Evolutionary conservation across 495 filamentous ascomycete genomes (phyloP), one percentile per base, ranked within the genome.

Genomic region (Aspergillus indologenus): DNA sequence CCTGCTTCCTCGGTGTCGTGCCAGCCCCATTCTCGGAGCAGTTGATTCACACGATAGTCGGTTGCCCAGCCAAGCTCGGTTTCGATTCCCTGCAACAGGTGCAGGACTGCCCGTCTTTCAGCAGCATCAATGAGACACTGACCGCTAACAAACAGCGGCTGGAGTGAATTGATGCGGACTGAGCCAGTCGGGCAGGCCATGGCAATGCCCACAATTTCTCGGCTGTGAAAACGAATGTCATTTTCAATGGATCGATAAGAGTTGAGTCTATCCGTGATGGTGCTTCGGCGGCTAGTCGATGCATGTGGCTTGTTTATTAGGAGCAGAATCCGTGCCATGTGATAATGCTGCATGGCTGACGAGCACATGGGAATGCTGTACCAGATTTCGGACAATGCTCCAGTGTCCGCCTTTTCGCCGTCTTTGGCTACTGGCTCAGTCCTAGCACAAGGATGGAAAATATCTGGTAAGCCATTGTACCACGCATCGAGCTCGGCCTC

Each of bases 271-370:
- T 78, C 72, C 1, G 76, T 74, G 47, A 85, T 74, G 1, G 80
- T 81, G 31, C 73, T 78, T 21, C 76, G 72, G 15, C 74, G 71
- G 54, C 74, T 74, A 2, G 81, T 84, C 8, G 82, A 79, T 43
- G 84, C 77, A 34, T 83, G 79, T 19, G 85, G 84, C 58, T 84
- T 85, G 64, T 88, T 83, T 65, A 85, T 79, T 11, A 85, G 74
- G 14, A 88, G 71, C 45, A 86, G 72, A 29, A 85, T 85, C 46
- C 81, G 82, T 0, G 82, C 81, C 79, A 88, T 85, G 62, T 88
- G 84, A 63, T 85, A 88, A 59, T 78, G 77, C 64, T 87, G 84
- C 82, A 86, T 86, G 11, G 81, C 81, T 5, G 83, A 83, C 1
- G 79, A 81, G 70, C 83, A 86, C 78, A 86, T 85, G 2, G 84